phyloP scores from a whole-genome alignment of 1,139 yeast genomes.

The Candida frijolesensis region DNA sequence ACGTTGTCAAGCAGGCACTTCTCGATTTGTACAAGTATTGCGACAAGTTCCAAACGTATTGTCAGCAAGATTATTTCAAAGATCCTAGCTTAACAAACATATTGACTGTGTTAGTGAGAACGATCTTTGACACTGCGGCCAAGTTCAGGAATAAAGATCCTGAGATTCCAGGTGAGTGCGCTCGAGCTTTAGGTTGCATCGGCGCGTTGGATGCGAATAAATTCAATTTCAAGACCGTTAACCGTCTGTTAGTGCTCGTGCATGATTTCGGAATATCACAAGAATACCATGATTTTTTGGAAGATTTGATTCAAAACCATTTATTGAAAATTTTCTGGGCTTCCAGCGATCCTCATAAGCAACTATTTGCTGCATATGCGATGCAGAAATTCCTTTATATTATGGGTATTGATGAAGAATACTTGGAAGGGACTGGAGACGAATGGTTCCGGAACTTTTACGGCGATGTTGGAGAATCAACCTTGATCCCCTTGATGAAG shows the following conservation, averaged over 20 bases:
- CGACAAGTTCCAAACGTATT: constrained; percentile 46
- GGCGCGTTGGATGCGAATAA: constrained; percentile 79
- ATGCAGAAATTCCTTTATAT: constrained; percentile 83
- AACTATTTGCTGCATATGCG: constrained; percentile 81
- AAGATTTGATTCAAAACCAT: constrained; percentile 64
- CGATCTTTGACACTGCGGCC: constrained; percentile 61
- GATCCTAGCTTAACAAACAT: constrained; percentile 31
- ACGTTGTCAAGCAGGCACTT: constrained; percentile 78
- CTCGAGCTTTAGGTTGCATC: constrained; percentile 70
- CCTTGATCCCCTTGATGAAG: constrained; percentile 72
- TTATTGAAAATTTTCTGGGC: constrained; percentile 86
- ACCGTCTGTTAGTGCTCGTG: constrained; percentile 50
- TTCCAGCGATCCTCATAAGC: constrained; percentile 84
- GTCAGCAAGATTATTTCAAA: constrained; percentile 42
- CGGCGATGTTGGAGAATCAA: constrained; percentile 69
- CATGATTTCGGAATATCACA: constrained; percentile 61
- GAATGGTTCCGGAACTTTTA: constrained; percentile 57
- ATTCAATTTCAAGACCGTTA: constrained; percentile 50
- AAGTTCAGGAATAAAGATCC: constrained; percentile 54
- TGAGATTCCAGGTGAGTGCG: constrained; percentile 58
- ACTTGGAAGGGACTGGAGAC: constrained; percentile 13
- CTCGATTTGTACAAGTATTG: constrained; percentile 63
- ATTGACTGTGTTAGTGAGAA: constrained; percentile 50
- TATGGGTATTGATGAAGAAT: constrained; percentile 52
- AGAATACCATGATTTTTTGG: constrained; percentile 67